These are phyloP conservation scores for Plectosphaerella cucumerina DNA, from an alignment of 2,329 filamentous ascomycete genomes.

Conservation along the genomic window DNA sequence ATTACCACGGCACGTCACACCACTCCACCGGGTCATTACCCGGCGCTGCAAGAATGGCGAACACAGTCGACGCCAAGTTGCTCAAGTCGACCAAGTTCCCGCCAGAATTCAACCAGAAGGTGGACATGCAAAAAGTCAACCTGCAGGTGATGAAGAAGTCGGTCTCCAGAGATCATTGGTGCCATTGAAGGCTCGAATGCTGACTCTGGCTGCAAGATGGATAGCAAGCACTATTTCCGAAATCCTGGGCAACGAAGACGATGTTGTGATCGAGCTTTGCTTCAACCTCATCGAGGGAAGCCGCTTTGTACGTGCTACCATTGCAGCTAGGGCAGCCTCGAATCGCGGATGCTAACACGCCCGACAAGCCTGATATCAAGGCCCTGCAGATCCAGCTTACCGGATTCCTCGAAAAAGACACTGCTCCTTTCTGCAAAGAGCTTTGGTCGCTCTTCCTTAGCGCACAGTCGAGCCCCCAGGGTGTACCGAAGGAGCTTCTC, in stretches of 20 bases:
- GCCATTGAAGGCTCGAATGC: not conserved
- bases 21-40: conserved; percentile 2
- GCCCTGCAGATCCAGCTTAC: conserved; percentile 90
- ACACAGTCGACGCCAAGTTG: conserved; percentile 83
- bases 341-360: conserved; percentile 4
- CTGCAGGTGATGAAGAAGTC: conserved; percentile 97
- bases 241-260: conserved; percentile 88
- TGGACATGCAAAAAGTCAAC: conserved; percentile 97
- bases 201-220: conserved; percentile 59
- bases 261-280: conserved; percentile 87
- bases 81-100: conserved; percentile 91
- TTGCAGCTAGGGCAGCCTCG: not conserved
- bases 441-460: conserved; percentile 90
- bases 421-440: conserved; percentile 83
- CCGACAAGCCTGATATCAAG: conserved; percentile 83
- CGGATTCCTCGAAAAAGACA: conserved; percentile 92
- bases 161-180: not conserved
- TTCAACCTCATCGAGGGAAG: conserved; percentile 67
- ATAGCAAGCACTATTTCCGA: conserved; percentile 83
- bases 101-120: conserved; percentile 87
- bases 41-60: conserved; percentile 57
- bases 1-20: conserved; percentile 20
- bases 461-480: conserved; percentile 81
- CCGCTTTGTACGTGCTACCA: conserved; percentile 60
- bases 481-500: conserved; percentile 88